These are phyloP conservation scores for Vitis hybrid DNA, from an alignment of 177 flowering plant genomes.

Conservation along the genomic window DNA sequence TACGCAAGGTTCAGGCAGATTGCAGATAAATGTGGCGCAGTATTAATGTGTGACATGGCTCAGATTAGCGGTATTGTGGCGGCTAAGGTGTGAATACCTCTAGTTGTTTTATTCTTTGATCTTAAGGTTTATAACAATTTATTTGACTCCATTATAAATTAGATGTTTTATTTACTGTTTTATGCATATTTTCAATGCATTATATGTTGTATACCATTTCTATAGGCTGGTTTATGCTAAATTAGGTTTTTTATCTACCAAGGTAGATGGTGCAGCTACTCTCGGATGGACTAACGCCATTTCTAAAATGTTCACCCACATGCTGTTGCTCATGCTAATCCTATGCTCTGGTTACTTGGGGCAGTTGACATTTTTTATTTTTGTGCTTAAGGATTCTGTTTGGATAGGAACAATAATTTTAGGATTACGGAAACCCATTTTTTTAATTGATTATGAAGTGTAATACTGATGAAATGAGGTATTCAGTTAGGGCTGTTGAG, in stretches of 20 bases:
- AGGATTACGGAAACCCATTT: too few relatives aligned
- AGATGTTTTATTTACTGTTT: neutral
- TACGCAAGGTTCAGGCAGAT: constrained; percentile 58
- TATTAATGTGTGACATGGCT: constrained; percentile 94
- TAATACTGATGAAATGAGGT: neutral
- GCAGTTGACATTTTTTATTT: too few relatives aligned
- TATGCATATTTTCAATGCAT: neutral
- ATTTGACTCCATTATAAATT: neutral
- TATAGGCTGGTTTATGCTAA: too few relatives aligned
- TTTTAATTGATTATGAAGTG: neutral
- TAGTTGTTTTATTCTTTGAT: neutral
- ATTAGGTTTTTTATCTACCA: too few relatives aligned
- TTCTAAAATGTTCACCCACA: too few relatives aligned
- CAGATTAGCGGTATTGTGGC: constrained; percentile 78
- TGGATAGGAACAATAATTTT: too few relatives aligned
- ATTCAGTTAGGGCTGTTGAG: neutral
- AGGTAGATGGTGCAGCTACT: too few relatives aligned
- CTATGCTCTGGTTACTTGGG: too few relatives aligned
- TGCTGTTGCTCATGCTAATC: too few relatives aligned
- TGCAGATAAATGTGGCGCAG: constrained; percentile 84
- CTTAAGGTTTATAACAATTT: neutral
- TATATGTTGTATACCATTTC: neutral
- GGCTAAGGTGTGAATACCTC: constrained; percentile 57
- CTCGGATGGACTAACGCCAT: too few relatives aligned
- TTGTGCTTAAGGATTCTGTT: too few relatives aligned